A percentile compares a stretch with the other conserved stretches of the same genome.
These are phyloP conservation scores for Fusarium sp. DNA, from an alignment of 2,329 filamentous ascomycete species.

Conservation along the genomic window DNA sequence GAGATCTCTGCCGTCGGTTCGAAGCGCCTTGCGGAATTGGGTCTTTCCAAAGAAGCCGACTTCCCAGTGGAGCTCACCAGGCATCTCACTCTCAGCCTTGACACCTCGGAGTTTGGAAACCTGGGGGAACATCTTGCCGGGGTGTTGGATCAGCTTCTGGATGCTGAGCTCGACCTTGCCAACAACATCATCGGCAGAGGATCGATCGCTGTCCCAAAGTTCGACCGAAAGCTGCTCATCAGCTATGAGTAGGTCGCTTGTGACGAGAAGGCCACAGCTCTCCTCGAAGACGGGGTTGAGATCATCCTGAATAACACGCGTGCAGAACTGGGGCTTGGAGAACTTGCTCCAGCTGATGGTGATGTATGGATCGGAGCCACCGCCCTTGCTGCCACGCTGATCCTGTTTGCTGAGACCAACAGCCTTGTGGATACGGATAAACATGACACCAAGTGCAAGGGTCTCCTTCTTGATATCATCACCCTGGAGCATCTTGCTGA, in stretches of 20 bases:
- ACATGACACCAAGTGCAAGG: slow-evolving; percentile 86
- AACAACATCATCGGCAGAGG: slow-evolving; percentile 92
- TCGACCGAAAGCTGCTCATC: slow-evolving; percentile 94
- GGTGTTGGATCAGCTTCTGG: slow-evolving; percentile 92
- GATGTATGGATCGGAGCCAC: slow-evolving; percentile 95
- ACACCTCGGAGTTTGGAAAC: slow-evolving; percentile 85
- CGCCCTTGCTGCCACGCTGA: slow-evolving; percentile 79
- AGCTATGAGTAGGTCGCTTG: slow-evolving; percentile 88
- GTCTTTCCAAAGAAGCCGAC: slow-evolving; percentile 96
- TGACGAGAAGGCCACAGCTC: slow-evolving; percentile 85
- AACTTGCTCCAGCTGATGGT: slow-evolving; percentile 96
- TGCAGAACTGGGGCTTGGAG: slow-evolving; percentile 97
- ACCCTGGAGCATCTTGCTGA: slow-evolving; percentile 89
- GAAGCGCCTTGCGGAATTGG: slow-evolving; percentile 83
- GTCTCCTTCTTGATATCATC: slow-evolving; percentile 94
- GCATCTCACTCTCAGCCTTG: slow-evolving; percentile 88
- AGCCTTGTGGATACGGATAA: slow-evolving; percentile 91
- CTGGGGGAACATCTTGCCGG: slow-evolving; percentile 91
- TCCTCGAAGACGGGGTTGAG: slow-evolving; percentile 95
- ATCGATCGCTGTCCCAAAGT: slow-evolving; percentile 94
- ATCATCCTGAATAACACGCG: slow-evolving; percentile 93
- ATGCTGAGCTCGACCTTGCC: slow-evolving; percentile 95
- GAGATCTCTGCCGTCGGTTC: slow-evolving; percentile 87
- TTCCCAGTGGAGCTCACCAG: slow-evolving; percentile 94
- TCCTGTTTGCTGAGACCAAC: slow-evolving; percentile 93